Base-by-base conservation (phyloP, 2,329 filamentous ascomycete species). In the Pseudofabraea citricarpa region DNA sequence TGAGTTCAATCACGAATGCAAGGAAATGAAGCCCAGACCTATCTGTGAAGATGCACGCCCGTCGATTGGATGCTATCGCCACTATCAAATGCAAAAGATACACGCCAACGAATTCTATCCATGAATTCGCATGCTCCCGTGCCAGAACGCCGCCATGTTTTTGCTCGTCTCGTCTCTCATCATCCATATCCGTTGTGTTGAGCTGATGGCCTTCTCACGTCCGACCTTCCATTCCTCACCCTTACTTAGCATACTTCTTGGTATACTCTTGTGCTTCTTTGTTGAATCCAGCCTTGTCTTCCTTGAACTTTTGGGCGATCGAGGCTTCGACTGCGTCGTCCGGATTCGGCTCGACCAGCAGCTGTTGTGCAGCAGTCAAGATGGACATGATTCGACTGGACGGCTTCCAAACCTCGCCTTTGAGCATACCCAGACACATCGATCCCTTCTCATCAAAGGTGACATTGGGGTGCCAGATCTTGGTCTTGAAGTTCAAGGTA, bases 401-500 rank as follows among this genome's bases (percentile, higher is more conserved):
- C 2, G 84, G 84, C 66, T 88, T 88, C 84, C 84, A 88, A 55
- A 82, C 76, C 41, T 87, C 83, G 2, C 77, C 66, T 44, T 82
- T 78, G 43, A 88, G 70, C 69, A 87, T 81, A 19, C 83, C 84
- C 42, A 88, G 68, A 58, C 84, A 88, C 81, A 88, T 87, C 50
- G 74, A 78, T 27, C 84, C 84, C 54, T 84, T 82, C 57, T 85
- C 81, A 54, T 86, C 83, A 65, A 85, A 86, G 56, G 76, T 81
- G 44, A 88, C 78, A 57, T 88, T 88, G 1, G 84, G 84, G 62
- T 88, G 84, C 69, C 85, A 88, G 64, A 87, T 83, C 56, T 85
- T 85, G 37, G 83, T 87, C 47, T 73, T 74, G 71, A 87, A 87
- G 57, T 71, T 75, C 53, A 87, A 72, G 41, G 76, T 75, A 3